These are phyloP conservation scores for Tanozyma kutaoensis DNA, from an alignment of 805 yeast genomes.

Conservation along the genomic window DNA sequence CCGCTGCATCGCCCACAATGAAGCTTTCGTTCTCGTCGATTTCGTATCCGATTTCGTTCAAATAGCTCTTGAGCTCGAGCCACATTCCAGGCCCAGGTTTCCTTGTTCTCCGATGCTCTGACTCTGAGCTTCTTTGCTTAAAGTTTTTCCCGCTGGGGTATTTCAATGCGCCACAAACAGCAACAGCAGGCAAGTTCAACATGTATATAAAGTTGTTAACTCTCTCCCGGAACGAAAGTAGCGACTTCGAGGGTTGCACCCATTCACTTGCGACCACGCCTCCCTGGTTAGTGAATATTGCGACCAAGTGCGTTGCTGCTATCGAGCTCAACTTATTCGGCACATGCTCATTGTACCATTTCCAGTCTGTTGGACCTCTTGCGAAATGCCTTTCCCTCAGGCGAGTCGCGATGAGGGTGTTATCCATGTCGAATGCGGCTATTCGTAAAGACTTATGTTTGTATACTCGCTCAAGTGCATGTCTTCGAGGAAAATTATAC, in stretches of 20 bases:
- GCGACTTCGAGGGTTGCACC: conserved; percentile 14
- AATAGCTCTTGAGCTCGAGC: conserved; percentile 32
- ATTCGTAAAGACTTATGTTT: conserved; percentile 14
- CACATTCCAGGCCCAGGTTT: conserved; percentile 81
- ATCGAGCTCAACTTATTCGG: conserved; percentile 9
- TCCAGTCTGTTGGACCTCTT: conserved; percentile 60
- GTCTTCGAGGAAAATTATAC: conserved; percentile 28
- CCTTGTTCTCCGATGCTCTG: conserved; percentile 30
- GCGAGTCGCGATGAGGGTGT: conserved; percentile 55
- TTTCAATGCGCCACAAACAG: no score
- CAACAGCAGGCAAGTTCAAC: not conserved
- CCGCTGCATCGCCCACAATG: conserved; percentile 97
- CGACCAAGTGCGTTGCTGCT: conserved; percentile 29
- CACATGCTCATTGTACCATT: conserved; percentile 21
- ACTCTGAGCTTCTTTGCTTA: conserved; percentile 10
- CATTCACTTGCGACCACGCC: conserved; percentile 32
- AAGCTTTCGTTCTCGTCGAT: conserved; percentile 35
- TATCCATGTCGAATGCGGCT: conserved; percentile 81
- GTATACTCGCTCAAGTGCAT: not conserved
- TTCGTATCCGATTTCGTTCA: conserved; percentile 9
- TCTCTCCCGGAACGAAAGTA: conserved; percentile 26
- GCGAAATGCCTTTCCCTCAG: no score
- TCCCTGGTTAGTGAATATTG: conserved; percentile 82
- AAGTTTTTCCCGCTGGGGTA: conserved; percentile 8
- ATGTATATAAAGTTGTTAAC: conserved; percentile 20